phyloP scores from a whole-genome alignment of 2,329 filamentous ascomycete species.

The Tolypocladium album region DNA sequence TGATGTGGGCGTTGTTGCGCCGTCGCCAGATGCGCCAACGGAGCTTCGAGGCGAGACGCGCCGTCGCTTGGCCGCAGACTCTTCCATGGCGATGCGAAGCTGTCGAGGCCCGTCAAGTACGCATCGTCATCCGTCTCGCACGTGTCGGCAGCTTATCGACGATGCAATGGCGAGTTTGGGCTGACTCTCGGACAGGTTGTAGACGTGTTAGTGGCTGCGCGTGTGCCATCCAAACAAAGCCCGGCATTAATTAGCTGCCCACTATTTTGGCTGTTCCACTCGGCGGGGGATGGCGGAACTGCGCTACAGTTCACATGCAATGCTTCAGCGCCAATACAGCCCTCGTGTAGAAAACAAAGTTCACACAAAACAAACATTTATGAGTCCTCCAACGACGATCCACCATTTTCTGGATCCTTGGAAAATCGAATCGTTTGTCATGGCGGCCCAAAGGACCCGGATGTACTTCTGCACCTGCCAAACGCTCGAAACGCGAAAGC shows the following conservation, averaged over 20 bases:
- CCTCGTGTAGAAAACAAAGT: neutral
- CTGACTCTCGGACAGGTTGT: neutral
- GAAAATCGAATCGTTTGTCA: neutral
- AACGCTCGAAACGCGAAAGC: neutral
- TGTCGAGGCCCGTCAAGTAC: neutral
- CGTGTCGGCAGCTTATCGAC: neutral
- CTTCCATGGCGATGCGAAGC: conserved; percentile 28
- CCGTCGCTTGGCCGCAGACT: conserved; percentile 52
- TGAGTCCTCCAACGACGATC: neutral
- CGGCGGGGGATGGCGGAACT: neutral
- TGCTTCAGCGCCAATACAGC: neutral
- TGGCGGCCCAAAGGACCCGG: neutral
- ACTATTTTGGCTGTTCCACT: neutral
- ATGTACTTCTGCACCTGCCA: neutral
- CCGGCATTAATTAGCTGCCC: neutral
- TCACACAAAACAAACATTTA: neutral
- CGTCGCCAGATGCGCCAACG: conserved; percentile 22
- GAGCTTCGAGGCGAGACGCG: conserved; percentile 45
- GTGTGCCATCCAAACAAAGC: conserved; percentile 3
- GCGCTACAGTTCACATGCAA: neutral
- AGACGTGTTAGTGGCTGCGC: neutral
- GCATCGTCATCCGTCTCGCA: neutral
- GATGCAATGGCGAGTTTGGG: neutral
- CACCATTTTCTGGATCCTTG: neutral
- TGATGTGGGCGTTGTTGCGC: conserved; percentile 8